Evolutionary conservation across 129 eudicot genomes (phyloP).

Genomic region (Artemisia annua): DNA sequence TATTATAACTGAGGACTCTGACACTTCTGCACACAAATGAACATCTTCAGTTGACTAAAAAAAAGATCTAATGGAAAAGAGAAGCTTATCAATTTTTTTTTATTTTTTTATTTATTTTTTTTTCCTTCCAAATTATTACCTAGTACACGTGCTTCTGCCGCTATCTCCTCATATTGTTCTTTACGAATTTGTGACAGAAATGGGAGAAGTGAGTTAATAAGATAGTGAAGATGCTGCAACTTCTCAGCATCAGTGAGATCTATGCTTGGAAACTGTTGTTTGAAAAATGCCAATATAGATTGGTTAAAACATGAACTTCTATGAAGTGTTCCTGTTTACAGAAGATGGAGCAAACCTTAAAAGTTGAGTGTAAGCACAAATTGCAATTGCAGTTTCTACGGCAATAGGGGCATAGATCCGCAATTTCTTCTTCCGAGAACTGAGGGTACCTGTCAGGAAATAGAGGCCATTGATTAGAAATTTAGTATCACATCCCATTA

Average conservation of each 20-base stretch:
- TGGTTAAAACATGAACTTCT: slow-evolving; percentile 14
- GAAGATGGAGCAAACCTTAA: slow-evolving; percentile 26
- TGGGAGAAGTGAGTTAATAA: slow-evolving; percentile 41
- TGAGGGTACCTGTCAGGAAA: slow-evolving; percentile 41
- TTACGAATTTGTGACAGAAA: slow-evolving; percentile 48
- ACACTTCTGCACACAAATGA: slow-evolving; percentile 41
- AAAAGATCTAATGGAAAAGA: not conserved
- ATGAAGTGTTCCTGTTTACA: slow-evolving; percentile 3
- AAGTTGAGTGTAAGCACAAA: slow-evolving; percentile 35
- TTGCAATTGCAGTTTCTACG: slow-evolving; percentile 44
- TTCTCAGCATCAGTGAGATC: slow-evolving; percentile 48
- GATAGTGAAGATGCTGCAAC: slow-evolving; percentile 60
- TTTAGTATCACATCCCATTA: not conserved
- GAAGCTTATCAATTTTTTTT: not conserved
- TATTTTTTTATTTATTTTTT: too few relatives aligned
- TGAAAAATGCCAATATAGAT: slow-evolving; percentile 11
- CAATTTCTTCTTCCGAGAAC: slow-evolving; percentile 38
- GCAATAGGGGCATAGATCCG: slow-evolving; percentile 36
- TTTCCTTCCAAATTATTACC: slow-evolving; percentile 42
- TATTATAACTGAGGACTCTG: slow-evolving; percentile 42
- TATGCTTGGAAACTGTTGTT: slow-evolving; percentile 48
- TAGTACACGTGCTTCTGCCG: slow-evolving; percentile 47
- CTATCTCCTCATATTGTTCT: slow-evolving; percentile 73
- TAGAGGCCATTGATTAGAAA: slow-evolving; percentile 10
- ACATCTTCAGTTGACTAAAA: slow-evolving; percentile 8